A percentile compares a stretch with the other conserved stretches of the same genome.
phyloP scores from a whole-genome alignment of 805 yeast species.

The Cyberlindnera subsufficiens region DNA sequence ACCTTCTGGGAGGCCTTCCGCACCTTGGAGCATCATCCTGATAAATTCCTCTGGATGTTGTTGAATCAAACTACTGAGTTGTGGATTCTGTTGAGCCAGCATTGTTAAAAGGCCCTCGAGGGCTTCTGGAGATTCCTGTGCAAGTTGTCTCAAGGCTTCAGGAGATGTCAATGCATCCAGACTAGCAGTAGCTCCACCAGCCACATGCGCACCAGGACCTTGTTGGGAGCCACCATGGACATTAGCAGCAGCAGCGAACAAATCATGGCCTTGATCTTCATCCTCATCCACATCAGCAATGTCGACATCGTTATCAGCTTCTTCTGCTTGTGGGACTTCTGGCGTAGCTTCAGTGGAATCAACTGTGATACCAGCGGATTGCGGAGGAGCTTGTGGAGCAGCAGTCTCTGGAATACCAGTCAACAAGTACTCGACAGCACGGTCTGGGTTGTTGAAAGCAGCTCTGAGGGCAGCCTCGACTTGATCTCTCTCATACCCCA shows the following conservation, averaged over 20 bases:
- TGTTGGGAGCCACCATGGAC: constrained; percentile 15
- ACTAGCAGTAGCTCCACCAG: constrained; percentile 33
- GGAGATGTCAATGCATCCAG: constrained; percentile 31
- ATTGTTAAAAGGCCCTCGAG: constrained; percentile 80
- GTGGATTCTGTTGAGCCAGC: constrained; percentile 77
- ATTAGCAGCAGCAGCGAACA: constrained; percentile 24
- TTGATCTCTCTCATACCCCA: constrained; percentile 89
- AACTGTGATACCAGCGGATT: not conserved
- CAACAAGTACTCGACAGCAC: constrained; percentile 92
- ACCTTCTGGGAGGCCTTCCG: constrained; percentile 20
- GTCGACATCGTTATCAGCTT: constrained; percentile 16
- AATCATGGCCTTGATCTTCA: constrained; percentile 12
- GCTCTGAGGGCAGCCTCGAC: constrained; percentile 90
- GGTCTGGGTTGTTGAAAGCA: constrained; percentile 94
- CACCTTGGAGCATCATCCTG: constrained; percentile 57
- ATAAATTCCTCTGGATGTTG: constrained; percentile 87
- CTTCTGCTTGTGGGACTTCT: constrained; percentile 1
- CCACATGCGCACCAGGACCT: constrained; percentile 21
- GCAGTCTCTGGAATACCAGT: constrained; percentile 79
- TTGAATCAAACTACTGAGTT: constrained; percentile 72
- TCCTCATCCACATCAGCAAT: constrained; percentile 29
- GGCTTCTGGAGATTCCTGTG: constrained; percentile 83
- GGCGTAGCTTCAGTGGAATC: constrained; percentile 1
- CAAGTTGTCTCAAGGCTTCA: constrained; percentile 63
- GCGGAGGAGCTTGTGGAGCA: constrained; percentile 25